Evolutionary conservation across 768 basidiomycete species (phyloP).

Genomic region (Trametopsis cervina): DNA sequence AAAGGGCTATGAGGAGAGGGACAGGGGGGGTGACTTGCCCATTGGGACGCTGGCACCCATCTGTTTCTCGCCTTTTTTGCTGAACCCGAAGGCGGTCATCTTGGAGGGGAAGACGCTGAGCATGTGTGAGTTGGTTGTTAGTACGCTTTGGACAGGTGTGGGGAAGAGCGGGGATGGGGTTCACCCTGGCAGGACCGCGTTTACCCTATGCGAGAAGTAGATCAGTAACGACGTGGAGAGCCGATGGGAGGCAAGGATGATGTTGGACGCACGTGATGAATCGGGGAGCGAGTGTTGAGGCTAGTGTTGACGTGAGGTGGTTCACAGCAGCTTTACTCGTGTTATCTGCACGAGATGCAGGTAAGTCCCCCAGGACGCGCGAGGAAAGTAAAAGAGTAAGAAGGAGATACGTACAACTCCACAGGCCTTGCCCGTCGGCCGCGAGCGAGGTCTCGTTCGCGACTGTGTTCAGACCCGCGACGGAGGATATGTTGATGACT

Average conservation of each 20-base stretch:
- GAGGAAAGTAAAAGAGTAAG: background rate
- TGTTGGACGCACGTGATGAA: slow-evolving; percentile 55
- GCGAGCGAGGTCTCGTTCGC: slow-evolving; percentile 45
- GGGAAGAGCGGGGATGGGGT: slow-evolving; percentile 2
- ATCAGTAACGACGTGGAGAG: slow-evolving; percentile 1
- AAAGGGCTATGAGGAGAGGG: background rate
- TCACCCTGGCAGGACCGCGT: slow-evolving; percentile 80
- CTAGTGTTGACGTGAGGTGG: slow-evolving; percentile 69
- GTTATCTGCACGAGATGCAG: slow-evolving; percentile 45
- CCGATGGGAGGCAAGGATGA: background rate
- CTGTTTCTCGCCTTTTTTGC: slow-evolving; percentile 42
- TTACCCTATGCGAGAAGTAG: slow-evolving; percentile 45
- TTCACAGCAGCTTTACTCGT: slow-evolving; percentile 85
- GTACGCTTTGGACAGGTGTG: too few relatives aligned
- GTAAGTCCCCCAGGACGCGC: background rate
- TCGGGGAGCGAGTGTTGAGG: slow-evolving; percentile 51
- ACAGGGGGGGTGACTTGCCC: slow-evolving; percentile 39
- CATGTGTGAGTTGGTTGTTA: slow-evolving; percentile 2
- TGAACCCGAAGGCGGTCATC: slow-evolving; percentile 74
- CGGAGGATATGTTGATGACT: slow-evolving; percentile 81
- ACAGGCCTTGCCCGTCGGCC: slow-evolving; percentile 54
- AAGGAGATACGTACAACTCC: slow-evolving; percentile 52
- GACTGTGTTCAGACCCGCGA: slow-evolving; percentile 46
- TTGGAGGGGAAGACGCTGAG: slow-evolving; percentile 70
- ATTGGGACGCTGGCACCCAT: slow-evolving; percentile 55